These are phyloP conservation scores for Lepidopterella palustris DNA, from an alignment of 495 filamentous ascomycete genomes.

Conservation along the genomic window DNA sequence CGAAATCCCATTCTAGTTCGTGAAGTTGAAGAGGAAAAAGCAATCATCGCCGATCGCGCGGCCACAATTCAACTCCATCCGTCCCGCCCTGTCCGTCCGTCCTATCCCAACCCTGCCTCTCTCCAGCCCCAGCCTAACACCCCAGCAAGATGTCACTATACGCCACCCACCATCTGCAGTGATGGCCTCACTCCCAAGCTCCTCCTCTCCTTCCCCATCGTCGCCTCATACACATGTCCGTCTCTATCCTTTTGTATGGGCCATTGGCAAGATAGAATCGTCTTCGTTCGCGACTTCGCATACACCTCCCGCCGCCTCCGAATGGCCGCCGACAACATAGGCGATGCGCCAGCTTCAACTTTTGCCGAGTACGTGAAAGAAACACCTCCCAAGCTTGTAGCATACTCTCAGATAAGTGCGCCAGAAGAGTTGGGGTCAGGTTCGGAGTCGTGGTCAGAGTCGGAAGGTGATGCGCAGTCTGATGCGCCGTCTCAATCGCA, in stretches of 20 bases:
- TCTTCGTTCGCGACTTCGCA: constrained; percentile 41
- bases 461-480: constrained; percentile 12
- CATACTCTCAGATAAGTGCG: background rate
- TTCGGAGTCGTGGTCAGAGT: background rate
- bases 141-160: too few relatives aligned
- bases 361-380: constrained; percentile 42
- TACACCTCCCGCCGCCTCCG: constrained; percentile 34
- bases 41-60: too few relatives aligned
- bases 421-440: background rate
- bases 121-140: too few relatives aligned
- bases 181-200: too few relatives aligned
- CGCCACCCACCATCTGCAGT: too few relatives aligned
- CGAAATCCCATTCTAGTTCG: too few relatives aligned
- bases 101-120: too few relatives aligned
- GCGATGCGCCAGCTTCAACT: constrained; percentile 36
- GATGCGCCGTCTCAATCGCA: background rate
- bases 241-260: constrained; percentile 20
- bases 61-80: too few relatives aligned
- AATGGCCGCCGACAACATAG: constrained; percentile 38
- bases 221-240: constrained; percentile 1
- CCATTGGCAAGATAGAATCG: constrained; percentile 28
- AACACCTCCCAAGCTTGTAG: constrained; percentile 11
- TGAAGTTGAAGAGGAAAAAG: too few relatives aligned
- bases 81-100: too few relatives aligned
- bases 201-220: background rate